Base-by-base conservation (phyloP, 2,329 filamentous ascomycete species). In the Orbilia ellipsospora region DNA sequence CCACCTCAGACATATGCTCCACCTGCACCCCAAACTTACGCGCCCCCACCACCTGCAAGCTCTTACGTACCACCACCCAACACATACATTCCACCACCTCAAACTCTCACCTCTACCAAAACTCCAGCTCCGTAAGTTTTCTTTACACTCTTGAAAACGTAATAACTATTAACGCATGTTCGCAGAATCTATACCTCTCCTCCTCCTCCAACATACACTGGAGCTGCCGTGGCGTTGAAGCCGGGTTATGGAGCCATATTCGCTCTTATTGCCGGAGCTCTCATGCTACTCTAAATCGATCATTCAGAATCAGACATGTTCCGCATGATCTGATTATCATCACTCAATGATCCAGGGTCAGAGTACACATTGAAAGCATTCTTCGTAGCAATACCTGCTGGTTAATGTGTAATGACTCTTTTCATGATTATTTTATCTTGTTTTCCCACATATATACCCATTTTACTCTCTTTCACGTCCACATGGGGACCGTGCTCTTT, bases 111-210 rank as follows among this genome's bases (percentile, higher is more conserved):
- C 23, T 59, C 63, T 18, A 56, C 63, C 18, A 15, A 51, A 23
- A 63, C 57, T 2, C 70, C 70, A 63, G 50, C 59, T 64, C 70
- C 70, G 70, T 74, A 74, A 74, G 70, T 74, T 15, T 3, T 6
- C 16, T n/a, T 12, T n/a, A 15, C 13, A n/a, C 54, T 52, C 18
- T n/a, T 18, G 42, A 7, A 48, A 56, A n/a, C 8, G 45, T n/a
- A 10, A 44, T 45, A 45, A 52, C 4, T 50, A 54, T n/a, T 54
- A 52, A 52, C 48, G 60, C 57, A n/a, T 31, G 20, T 12, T 45
- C 68, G 18, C 20, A 52, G 48, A 42, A 74, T 64, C 18, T 48
- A 54, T 45, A 52, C 50, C 15, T 61, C 63, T 31, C 55, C 64
- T 40, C 62, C 69, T 26, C 51, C 56, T 42, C 70, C 70, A 45